Evolutionary conservation across 805 yeast species (phyloP).

Genomic region (Candida chauliodis): DNA sequence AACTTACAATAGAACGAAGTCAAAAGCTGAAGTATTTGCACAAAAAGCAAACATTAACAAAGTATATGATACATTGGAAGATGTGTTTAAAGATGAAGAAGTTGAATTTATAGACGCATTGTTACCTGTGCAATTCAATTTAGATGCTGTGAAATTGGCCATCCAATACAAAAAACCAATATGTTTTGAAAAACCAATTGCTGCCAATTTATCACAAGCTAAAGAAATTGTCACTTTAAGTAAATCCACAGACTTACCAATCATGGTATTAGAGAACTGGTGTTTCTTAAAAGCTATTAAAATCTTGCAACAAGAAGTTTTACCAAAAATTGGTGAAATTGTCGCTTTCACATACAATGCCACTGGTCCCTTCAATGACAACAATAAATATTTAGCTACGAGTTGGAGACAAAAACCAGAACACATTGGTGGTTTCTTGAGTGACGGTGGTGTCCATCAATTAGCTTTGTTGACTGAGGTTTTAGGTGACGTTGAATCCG

Average conservation of each 20-base stretch:
- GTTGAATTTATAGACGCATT: constrained; percentile 81
- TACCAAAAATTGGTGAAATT: constrained; percentile 70
- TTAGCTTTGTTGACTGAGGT: constrained; percentile 80
- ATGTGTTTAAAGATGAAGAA: constrained; percentile 59
- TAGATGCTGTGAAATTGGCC: constrained; percentile 65
- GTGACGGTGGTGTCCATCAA: constrained; percentile 97
- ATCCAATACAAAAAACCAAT: constrained; percentile 74
- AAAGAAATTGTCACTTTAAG: constrained; percentile 69
- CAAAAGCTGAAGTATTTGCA: constrained; percentile 83
- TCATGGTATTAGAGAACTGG: constrained; percentile 86
- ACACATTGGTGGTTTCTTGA: constrained; percentile 88
- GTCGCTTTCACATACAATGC: constrained; percentile 69
- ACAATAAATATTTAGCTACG: constrained; percentile 63
- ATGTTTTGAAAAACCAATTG: constrained; percentile 86
- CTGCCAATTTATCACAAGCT: constrained; percentile 81
- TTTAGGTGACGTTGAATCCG: constrained; percentile 67
- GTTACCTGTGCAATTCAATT: constrained; percentile 83
- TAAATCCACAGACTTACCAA: constrained; percentile 58
- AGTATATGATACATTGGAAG: constrained; percentile 61
- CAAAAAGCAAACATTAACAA: constrained; percentile 52
- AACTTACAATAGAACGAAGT: constrained; percentile 77
- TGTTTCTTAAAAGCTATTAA: constrained; percentile 60
- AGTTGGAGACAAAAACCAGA: constrained; percentile 88
- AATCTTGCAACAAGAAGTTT: constrained; percentile 47
- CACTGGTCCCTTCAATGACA: constrained; percentile 66